Percentiles rank a stretch among this genome's conserved stretches.
Conservation (phyloP, 129 eudicot species). For the Calendula officinalis region DNA sequence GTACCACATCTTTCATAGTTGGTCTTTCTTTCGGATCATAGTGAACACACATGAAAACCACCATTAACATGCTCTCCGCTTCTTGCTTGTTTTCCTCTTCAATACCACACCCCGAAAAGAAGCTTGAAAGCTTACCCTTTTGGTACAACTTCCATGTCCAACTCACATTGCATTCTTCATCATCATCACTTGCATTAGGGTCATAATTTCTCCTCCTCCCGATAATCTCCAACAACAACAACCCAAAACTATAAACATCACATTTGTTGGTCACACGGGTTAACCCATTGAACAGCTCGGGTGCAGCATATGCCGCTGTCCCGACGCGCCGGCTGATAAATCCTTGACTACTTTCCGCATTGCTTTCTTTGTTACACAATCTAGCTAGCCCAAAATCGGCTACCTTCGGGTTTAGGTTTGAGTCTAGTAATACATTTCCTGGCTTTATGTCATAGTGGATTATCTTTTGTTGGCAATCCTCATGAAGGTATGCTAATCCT, state of each 20-base stretch:
- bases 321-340: neutral
- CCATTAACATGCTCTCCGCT: slow-evolving; percentile 5
- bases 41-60: slow-evolving; percentile 10
- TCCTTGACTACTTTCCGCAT: neutral
- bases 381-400: slow-evolving; percentile 10
- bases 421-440: slow-evolving; percentile 2
- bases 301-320: neutral
- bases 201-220: slow-evolving; percentile 3
- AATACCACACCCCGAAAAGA: neutral
- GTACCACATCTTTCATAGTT: slow-evolving; percentile 7
- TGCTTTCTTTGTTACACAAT: slow-evolving; percentile 8
- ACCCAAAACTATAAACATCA: slow-evolving; percentile 12
- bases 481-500: neutral
- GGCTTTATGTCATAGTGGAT: slow-evolving; percentile 14
- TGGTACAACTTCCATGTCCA: slow-evolving; percentile 5
- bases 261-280: neutral
- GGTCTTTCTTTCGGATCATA: slow-evolving; percentile 5
- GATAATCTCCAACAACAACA: slow-evolving; percentile 5
- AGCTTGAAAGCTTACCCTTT: slow-evolving; percentile 1
- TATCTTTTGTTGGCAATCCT: slow-evolving; percentile 4
- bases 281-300: neutral
- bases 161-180: neutral
- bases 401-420: slow-evolving; percentile 2
- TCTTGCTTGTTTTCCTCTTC: slow-evolving; percentile 5
- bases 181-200: neutral